A percentile compares a stretch with the other conserved stretches of the same genome.
These are phyloP conservation scores for Pleomassaria siparia DNA, from an alignment of 2,329 filamentous ascomycete genomes.

Conservation along the genomic window DNA sequence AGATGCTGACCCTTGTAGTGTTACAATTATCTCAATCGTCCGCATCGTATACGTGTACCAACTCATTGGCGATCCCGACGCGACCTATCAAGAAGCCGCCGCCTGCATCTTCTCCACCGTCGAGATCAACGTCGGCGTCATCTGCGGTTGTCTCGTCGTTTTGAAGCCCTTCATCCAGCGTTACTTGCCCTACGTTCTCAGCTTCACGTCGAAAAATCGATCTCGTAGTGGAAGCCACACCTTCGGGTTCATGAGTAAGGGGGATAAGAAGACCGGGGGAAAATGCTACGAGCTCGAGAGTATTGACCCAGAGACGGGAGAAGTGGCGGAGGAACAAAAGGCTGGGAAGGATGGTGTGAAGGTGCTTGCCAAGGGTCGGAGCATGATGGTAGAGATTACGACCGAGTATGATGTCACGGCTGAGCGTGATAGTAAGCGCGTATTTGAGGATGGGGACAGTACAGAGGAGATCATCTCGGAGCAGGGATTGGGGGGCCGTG, in stretches of 20 bases:
- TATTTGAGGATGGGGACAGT: background rate
- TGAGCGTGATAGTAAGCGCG: background rate
- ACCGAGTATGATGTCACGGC: background rate
- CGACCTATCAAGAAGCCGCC: slow-evolving; percentile 19
- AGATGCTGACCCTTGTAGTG: slow-evolving; percentile 14
- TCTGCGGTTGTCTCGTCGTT: background rate
- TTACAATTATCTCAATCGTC: slow-evolving; percentile 14
- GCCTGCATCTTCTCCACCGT: slow-evolving; percentile 20
- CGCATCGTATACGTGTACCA: slow-evolving; percentile 24
- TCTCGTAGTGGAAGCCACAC: background rate
- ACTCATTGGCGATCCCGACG: slow-evolving; percentile 17
- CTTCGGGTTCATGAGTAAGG: background rate
- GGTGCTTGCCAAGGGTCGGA: background rate
- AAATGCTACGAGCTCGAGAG: background rate
- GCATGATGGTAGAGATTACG: background rate
- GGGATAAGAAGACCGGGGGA: background rate
- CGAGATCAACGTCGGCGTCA: no score
- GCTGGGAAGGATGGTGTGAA: background rate
- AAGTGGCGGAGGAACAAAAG: background rate
- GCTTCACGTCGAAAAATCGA: background rate
- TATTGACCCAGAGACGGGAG: background rate
- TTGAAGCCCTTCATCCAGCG: background rate
- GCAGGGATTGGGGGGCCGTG: no score
- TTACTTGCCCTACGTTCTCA: background rate
- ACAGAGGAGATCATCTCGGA: background rate